Evolutionary conservation across 345 rosid species (phyloP).

Genomic region (Eutrema heterophyllum): DNA sequence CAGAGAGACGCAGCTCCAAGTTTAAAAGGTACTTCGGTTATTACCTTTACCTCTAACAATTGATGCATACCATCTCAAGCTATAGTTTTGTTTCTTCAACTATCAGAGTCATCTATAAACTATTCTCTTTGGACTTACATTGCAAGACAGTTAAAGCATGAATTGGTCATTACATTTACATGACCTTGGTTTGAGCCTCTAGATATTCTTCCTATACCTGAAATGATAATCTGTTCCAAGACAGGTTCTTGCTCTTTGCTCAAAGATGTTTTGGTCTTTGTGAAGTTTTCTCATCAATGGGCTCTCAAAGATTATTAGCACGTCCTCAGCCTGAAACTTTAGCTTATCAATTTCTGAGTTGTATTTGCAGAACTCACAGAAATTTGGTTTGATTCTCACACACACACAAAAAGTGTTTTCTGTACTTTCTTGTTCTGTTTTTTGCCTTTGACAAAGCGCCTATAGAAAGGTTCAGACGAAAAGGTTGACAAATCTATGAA

Average conservation of each 20-base stretch:
- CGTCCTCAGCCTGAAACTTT: not conserved
- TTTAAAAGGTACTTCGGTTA: not conserved
- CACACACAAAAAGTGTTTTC: not conserved
- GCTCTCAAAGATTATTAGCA: not conserved
- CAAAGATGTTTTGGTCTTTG: not conserved
- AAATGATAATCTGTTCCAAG: not conserved
- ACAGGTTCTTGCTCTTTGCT: not conserved
- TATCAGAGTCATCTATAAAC: not conserved
- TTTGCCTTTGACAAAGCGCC: not conserved
- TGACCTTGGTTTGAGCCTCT: not conserved
- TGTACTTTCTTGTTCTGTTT: not conserved
- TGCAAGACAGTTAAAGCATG: not conserved
- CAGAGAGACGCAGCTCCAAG: not conserved
- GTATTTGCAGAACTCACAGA: not conserved
- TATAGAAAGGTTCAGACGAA: constrained; percentile 4
- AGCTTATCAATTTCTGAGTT: not conserved
- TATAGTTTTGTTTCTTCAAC: not conserved
- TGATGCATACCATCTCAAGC: not conserved
- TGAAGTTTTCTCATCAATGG: not conserved
- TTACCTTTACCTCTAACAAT: not conserved
- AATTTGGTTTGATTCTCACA: not conserved
- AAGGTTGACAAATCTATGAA: constrained; percentile 12
- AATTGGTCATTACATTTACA: not conserved
- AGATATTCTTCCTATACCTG: not conserved
- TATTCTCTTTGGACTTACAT: not conserved